Conservation (phyloP, 1,284 basidiomycete species). For the Ustilago esculenta region DNA sequence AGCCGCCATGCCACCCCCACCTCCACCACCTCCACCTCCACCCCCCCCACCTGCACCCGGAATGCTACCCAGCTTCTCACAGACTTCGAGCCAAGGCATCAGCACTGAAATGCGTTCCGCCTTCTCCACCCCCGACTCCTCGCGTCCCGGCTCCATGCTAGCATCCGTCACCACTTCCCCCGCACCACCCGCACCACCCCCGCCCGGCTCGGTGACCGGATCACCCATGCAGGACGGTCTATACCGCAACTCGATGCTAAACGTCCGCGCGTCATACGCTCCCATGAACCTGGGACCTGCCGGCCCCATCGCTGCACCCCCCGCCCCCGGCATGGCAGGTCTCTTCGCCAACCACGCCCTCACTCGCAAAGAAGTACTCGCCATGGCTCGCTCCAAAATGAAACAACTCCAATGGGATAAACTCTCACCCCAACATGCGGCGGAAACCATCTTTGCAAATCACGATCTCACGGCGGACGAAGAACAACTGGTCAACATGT, state of each 20-base stretch:
- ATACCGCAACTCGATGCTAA: conserved; percentile 61
- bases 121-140: conserved; percentile 48
- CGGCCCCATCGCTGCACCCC: conserved; percentile 62
- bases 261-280: conserved; percentile 58
- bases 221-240: conserved; percentile 40
- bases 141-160: conserved; percentile 48
- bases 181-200: conserved; percentile 68
- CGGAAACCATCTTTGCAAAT: conserved; percentile 64
- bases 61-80: conserved; percentile 27
- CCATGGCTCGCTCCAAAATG: conserved; percentile 89
- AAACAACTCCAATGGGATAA: conserved; percentile 99
- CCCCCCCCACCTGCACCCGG: conserved; percentile 41
- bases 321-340: conserved; percentile 73
- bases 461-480: conserved; percentile 50
- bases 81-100: conserved; percentile 8
- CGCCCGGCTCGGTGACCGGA: conserved; percentile 57
- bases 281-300: conserved; percentile 48
- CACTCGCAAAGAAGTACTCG: conserved; percentile 80
- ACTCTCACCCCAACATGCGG: conserved; percentile 65
- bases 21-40: conserved; percentile 51
- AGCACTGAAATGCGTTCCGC: conserved; percentile 38
- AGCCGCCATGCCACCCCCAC: conserved; percentile 48
- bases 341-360: conserved; percentile 47
- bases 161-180: conserved; percentile 65
- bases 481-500: conserved; percentile 39